Base-by-base conservation (phyloP, 2,329 filamentous ascomycete species). In the Colletotrichum cordylinicola region DNA sequence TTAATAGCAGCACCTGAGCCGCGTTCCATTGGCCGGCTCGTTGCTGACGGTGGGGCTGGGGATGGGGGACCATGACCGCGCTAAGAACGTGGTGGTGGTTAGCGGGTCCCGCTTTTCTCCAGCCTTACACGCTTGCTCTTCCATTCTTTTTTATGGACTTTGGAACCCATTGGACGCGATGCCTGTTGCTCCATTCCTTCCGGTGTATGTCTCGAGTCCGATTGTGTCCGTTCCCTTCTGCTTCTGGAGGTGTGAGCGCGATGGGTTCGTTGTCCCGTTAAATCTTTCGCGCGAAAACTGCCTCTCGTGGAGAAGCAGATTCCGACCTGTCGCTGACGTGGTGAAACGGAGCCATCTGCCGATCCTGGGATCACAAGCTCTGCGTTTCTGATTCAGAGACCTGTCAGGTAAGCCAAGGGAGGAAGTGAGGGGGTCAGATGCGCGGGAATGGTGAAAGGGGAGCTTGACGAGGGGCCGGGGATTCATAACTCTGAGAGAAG, bases 1-100 rank as follows among this genome's bases (percentile, higher is more conserved):
- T 75, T 58, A 75, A 64, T 75, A 73, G 69, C 62, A 68, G 35
- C 72, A 71, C 12, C 67, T 65, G 68, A 5, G 61, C 72, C 62
- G n/a, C 69, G 33, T 72, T 72, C 62, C 69, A 75, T 67, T 72
- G 55, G 62, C 33, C 31, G 64, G 72, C 68, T 73, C 16, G 24
- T 43, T 73, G 69, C 73, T 73, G 31, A 73, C 69, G 39, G 61
- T 67, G 68, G 72, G 67, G 58, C 67, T 70, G 39, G 24, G 60
- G 29, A 13, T 13, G 35, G 58, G 33, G 58, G n/a, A 16, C 61
- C 31, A 24, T 64, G 62, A 18, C 24, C 55, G 66, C 66, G 66
- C 66, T 60, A 48, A 15, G n/a, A 21, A 31, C 31, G 24, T 52
- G 43, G 43, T 52, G 43, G n/a, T 52, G 43, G 43, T 21, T 52